phyloP scores from a whole-genome alignment of 768 basidiomycete genomes.

The Suillus weaverae region DNA sequence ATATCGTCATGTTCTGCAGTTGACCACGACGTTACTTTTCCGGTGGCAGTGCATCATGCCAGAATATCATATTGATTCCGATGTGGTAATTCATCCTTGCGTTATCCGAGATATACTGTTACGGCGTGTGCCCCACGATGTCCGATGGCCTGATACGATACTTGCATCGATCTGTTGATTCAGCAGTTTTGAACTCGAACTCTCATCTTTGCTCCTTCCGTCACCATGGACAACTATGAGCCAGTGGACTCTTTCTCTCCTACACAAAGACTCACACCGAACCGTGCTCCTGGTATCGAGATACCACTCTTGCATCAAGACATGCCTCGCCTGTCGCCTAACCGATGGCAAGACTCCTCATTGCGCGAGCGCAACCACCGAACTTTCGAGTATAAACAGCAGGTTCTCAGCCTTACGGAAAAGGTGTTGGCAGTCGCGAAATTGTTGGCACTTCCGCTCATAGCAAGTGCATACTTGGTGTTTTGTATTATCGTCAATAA shows the following conservation, averaged over 20 bases:
- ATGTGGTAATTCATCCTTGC: too few species aligned
- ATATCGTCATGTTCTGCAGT: too few species aligned
- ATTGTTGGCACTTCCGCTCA: conserved; percentile 24
- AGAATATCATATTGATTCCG: too few species aligned
- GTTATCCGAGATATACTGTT: neutral
- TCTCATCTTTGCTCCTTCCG: neutral
- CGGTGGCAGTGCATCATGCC: too few species aligned
- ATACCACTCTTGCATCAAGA: neutral
- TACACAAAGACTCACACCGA: neutral
- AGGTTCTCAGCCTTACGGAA: neutral
- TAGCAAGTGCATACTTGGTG: conserved; percentile 27
- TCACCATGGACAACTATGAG: neutral
- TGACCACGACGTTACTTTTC: too few species aligned
- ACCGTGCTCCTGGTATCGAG: neutral
- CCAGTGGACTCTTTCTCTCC: neutral
- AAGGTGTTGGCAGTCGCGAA: neutral
- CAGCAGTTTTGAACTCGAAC: neutral
- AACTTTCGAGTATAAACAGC: neutral
- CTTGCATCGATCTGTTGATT: neutral
- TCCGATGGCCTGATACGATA: too few species aligned
- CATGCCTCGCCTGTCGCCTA: neutral
- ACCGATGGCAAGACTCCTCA: neutral
- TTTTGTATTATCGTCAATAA: conserved; percentile 30
- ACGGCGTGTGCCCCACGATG: too few species aligned
- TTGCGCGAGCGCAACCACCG: neutral